phyloP scores from a whole-genome alignment of 352 stramenopile species.

The Pythium dissotocum region DNA sequence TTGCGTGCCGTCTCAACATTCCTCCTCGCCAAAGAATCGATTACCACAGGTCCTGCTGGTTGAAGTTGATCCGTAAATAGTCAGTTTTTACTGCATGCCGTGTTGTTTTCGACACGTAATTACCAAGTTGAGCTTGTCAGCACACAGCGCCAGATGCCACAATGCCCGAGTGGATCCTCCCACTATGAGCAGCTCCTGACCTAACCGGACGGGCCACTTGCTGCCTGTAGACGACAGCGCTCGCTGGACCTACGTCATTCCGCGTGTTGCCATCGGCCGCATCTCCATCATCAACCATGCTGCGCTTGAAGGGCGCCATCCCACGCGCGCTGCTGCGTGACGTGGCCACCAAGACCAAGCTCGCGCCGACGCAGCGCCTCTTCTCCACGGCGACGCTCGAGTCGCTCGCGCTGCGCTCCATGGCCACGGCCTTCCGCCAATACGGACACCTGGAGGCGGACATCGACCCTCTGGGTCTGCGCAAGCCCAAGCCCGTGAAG shows the following conservation, averaged over 20 bases:
- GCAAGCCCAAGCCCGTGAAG: conserved; percentile 35
- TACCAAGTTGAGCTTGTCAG: conserved; percentile 31
- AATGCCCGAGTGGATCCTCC: conserved; percentile 10
- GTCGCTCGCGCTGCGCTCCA: conserved; percentile 59
- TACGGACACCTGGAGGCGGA: conserved; percentile 77
- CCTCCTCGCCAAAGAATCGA: background rate
- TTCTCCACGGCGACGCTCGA: conserved; percentile 53
- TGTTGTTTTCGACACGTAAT: conserved; percentile 10
- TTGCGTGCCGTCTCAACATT: background rate
- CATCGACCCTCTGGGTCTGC: conserved; percentile 60
- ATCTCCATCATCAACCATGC: conserved; percentile 32
- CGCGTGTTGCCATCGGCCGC: background rate
- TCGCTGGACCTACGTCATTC: background rate
- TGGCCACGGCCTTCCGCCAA: conserved; percentile 72
- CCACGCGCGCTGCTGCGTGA: conserved; percentile 30
- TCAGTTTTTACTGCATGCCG: conserved; percentile 1
- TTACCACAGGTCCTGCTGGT: conserved; percentile 8
- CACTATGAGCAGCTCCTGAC: conserved; percentile 11
- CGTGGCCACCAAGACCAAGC: conserved; percentile 15
- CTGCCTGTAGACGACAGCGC: conserved; percentile 19
- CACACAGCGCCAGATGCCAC: background rate
- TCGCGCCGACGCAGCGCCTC: conserved; percentile 28
- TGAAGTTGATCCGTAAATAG: conserved; percentile 24
- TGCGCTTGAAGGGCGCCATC: conserved; percentile 53
- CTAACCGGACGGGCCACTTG: background rate